Conservation (phyloP, 176 grass and related monocot genomes). For the Carex myosuroides region DNA sequence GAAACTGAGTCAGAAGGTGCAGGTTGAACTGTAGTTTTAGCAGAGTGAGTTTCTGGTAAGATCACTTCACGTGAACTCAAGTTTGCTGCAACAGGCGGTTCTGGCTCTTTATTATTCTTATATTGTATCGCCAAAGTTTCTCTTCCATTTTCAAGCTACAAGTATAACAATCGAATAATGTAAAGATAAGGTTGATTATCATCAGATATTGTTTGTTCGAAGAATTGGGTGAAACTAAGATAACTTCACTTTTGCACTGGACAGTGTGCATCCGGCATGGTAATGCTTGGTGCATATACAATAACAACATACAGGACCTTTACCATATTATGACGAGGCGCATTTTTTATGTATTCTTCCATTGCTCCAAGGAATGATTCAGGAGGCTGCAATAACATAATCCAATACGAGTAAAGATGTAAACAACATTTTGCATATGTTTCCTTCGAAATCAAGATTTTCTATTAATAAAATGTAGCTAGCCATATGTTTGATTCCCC, state of each 20-base stretch:
- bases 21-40: not conserved
- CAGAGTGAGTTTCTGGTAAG: not conserved
- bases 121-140: conserved; percentile 4
- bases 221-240: not conserved
- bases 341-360: conserved; percentile 36
- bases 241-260: not conserved
- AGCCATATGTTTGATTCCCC: not conserved
- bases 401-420: not conserved
- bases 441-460: not conserved
- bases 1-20: not conserved
- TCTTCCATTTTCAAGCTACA: conserved; percentile 19
- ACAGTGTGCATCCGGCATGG: not conserved
- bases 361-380: conserved; percentile 30
- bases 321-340: conserved; percentile 16
- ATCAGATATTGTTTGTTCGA: not conserved
- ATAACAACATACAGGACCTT: conserved; percentile 5
- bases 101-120: conserved; percentile 3
- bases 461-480: not conserved
- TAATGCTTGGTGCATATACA: not conserved
- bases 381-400: conserved; percentile 34
- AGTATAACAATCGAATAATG: not conserved
- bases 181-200: not conserved
- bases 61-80: not conserved
- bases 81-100: not conserved
- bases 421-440: not conserved